Base-by-base conservation (phyloP, 148 eudicot species). In the Rhododendron griersonianum region DNA sequence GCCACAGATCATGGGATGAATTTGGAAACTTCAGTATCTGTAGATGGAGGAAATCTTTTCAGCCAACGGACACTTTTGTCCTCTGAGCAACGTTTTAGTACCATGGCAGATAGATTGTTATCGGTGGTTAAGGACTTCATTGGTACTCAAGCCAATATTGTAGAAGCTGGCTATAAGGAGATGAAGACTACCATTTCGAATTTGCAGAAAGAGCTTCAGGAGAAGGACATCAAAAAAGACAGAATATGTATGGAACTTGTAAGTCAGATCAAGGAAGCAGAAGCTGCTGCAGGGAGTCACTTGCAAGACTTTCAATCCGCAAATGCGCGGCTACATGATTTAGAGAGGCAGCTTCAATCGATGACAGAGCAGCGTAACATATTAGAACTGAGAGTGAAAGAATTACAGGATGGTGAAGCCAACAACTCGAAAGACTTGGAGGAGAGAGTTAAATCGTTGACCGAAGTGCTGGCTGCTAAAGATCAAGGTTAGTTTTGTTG, bases 181-280 rank as follows among this genome's bases (percentile, higher is more conserved):
- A 83, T 94, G 94, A 95, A 93, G 84, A 73, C 83, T 87, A 85
- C 91, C 48, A 88, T 95, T 63, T 83, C 87, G 11, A 91, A 90
- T 81, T 89, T 96, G 90, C 98, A 95, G 89, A 95, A 90, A 87
- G 98, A 94, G 81, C 94, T 96, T 57, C 97, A 93, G 87, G 98
- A 96, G 89, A 96, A 95, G 89, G 98, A 94, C 84, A 84, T 93
- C 85, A 94, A 96, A 83, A 92, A 92, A 85, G 98, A 96, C 50
- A 94, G 83, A 65, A 93, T 92, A 37, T 93, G 92, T 88, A 86
- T 77, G 89, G 98, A 96, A 90, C 93, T 96, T 89, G 98, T 96
- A 74, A 89, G 90, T 88, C 98, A 96, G 92, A 94, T 96, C 76
- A 95, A 92, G 92, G 94, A 90, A 87, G 95, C 98, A 69, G 95